Evolutionary conservation across 2,329 filamentous ascomycete species (phyloP).

Genomic region (Fusarium nurragi): DNA sequence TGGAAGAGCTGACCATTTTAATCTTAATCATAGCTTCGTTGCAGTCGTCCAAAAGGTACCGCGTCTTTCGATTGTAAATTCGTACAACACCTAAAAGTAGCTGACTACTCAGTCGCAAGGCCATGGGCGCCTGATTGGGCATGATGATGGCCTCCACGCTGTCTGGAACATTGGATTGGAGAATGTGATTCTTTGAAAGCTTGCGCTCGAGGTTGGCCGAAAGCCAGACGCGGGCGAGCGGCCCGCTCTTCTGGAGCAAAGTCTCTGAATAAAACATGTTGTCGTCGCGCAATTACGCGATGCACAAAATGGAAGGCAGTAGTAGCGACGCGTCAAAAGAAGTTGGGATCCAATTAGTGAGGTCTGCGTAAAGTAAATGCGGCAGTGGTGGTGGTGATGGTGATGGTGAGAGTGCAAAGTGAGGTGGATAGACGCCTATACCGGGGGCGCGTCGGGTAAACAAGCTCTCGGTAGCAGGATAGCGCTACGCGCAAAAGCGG

Average conservation of each 20-base stretch:
- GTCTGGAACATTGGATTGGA: slow-evolving; percentile 93
- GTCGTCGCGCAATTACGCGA: slow-evolving; percentile 47
- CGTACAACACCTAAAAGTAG: slow-evolving; percentile 93
- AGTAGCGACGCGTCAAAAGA: slow-evolving; percentile 19
- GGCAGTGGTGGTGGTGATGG: slow-evolving; percentile 19
- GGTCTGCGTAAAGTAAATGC: slow-evolving; percentile 13
- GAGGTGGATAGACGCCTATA: slow-evolving; percentile 47
- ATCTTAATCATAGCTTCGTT: slow-evolving; percentile 98
- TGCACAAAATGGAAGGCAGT: slow-evolving; percentile 35
- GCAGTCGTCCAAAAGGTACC: slow-evolving; percentile 95
- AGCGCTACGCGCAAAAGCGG: slow-evolving; percentile 45
- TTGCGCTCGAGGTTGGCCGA: slow-evolving; percentile 99
- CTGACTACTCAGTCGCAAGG: slow-evolving; percentile 91
- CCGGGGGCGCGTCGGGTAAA: slow-evolving; percentile 49
- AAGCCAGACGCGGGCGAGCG: slow-evolving; percentile 96
- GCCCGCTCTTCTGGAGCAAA: slow-evolving; percentile 94
- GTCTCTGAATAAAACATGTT: slow-evolving; percentile 98
- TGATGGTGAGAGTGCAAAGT: slow-evolving; percentile 33
- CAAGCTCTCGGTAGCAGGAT: slow-evolving; percentile 47
- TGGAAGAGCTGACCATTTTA: slow-evolving; percentile 79
- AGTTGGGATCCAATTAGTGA: slow-evolving; percentile 14
- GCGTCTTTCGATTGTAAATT: slow-evolving; percentile 97
- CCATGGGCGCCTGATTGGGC: slow-evolving; percentile 92
- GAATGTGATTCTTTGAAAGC: slow-evolving; percentile 93
- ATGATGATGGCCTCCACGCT: slow-evolving; percentile 96